phyloP scores from a whole-genome alignment of 768 basidiomycete genomes.

The Albatrellus ellisii region DNA sequence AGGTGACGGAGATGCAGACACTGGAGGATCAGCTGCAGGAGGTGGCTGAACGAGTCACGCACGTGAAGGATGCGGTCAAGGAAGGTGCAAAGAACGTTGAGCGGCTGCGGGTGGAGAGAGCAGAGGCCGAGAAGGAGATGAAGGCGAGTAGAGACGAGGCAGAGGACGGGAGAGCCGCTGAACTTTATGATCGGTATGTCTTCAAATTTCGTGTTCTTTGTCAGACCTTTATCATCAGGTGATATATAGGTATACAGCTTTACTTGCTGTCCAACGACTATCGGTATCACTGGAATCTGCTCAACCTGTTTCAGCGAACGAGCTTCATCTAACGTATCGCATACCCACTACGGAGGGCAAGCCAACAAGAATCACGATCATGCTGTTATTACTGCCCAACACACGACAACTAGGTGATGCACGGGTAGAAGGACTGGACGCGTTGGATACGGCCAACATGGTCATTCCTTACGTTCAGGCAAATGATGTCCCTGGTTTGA shows the following conservation, averaged over 20 bases:
- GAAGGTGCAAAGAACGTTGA: constrained; percentile 41
- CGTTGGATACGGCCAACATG: constrained; percentile 41
- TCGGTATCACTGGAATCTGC: constrained; percentile 48
- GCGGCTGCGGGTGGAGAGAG: constrained; percentile 39
- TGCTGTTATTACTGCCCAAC: constrained; percentile 56
- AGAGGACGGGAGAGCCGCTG: constrained; percentile 50
- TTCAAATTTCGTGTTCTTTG: background rate
- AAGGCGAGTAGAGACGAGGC: constrained; percentile 36
- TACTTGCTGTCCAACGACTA: constrained; percentile 49
- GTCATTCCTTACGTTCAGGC: constrained; percentile 48
- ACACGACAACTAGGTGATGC: constrained; percentile 53
- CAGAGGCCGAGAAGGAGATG: constrained; percentile 60
- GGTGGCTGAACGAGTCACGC: constrained; percentile 35
- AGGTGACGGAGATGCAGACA: constrained; percentile 71
- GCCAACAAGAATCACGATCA: constrained; percentile 31
- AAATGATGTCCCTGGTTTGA: constrained; percentile 51
- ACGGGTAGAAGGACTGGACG: constrained; percentile 36
- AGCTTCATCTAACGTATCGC: constrained; percentile 57
- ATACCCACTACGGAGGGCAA: constrained; percentile 23
- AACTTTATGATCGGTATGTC: constrained; percentile 58
- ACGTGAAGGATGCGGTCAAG: constrained; percentile 51
- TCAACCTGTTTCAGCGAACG: constrained; percentile 57
- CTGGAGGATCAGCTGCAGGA: constrained; percentile 51
- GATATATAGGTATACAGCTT: constrained; percentile 50
- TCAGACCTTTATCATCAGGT: background rate